Evolutionary conservation across 2,329 filamentous ascomycete genomes (phyloP).

Genomic region (Byssothecium circinans): DNA sequence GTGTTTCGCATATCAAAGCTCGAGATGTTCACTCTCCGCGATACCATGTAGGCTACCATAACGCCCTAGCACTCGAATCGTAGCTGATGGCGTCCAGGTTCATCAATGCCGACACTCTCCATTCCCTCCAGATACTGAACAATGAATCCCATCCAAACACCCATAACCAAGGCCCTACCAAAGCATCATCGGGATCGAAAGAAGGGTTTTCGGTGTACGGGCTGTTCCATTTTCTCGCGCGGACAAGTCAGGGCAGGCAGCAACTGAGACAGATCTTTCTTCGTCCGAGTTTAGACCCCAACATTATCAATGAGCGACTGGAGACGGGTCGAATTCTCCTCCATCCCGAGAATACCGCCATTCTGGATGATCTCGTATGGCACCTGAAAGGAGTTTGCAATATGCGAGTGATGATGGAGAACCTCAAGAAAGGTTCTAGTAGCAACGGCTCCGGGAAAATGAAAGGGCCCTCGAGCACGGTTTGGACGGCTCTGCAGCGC

Average conservation of each 20-base stretch:
- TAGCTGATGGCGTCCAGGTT: constrained; percentile 61
- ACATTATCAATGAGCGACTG: constrained; percentile 71
- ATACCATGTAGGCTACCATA: constrained; percentile 56
- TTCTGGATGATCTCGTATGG: constrained; percentile 59
- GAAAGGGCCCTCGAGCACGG: constrained; percentile 63
- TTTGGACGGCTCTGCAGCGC: constrained; percentile 70
- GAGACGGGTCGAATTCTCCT: constrained; percentile 68
- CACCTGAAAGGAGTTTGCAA: constrained; percentile 74
- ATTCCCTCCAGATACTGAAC: constrained; percentile 81
- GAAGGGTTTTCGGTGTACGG: constrained; percentile 84
- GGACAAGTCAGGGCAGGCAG: constrained; percentile 76
- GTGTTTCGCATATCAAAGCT: constrained; percentile 65
- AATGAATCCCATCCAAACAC: constrained; percentile 81
- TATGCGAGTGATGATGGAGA: constrained; percentile 67
- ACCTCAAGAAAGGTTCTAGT: constrained; percentile 77
- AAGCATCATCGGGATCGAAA: constrained; percentile 65
- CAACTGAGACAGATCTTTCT: constrained; percentile 79
- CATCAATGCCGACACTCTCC: constrained; percentile 76
- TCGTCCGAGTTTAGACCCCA: constrained; percentile 70
- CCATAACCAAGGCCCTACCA: constrained; percentile 71
- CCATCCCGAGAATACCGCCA: constrained; percentile 65
- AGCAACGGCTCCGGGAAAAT: constrained; percentile 49
- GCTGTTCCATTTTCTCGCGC: constrained; percentile 73
- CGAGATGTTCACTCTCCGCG: constrained; percentile 72
- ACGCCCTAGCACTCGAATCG: constrained; percentile 41